Conservation (phyloP, 768 basidiomycete genomes). For the Mycena chlorophos region DNA sequence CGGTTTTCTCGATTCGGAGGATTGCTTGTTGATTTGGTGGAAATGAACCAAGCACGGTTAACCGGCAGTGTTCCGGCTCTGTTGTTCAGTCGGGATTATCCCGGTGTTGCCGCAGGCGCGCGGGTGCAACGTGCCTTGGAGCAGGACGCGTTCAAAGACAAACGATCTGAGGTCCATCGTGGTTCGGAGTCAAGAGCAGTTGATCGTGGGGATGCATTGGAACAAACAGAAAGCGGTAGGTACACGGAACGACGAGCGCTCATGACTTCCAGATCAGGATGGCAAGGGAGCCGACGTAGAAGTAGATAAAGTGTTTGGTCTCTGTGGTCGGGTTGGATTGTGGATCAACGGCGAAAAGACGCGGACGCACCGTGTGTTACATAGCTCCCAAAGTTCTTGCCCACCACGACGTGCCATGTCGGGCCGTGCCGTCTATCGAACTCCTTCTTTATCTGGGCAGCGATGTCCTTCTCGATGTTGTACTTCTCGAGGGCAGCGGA, state of each 20-base stretch:
- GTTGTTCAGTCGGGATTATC: neutral
- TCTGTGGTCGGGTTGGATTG: conserved; percentile 49
- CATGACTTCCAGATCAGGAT: conserved; percentile 92
- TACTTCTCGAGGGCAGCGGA: conserved; percentile 84
- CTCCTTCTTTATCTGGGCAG: conserved; percentile 97
- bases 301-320: conserved; percentile 99
- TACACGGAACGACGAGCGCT: conserved; percentile 3
- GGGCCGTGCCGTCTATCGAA: conserved; percentile 90
- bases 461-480: conserved; percentile 97
- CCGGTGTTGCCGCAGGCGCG: neutral
- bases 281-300: conserved; percentile 90
- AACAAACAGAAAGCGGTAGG: neutral
- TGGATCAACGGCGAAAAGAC: conserved; percentile 3
- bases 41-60: conserved; percentile 71
- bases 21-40: conserved; percentile 51
- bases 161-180: conserved; percentile 1
- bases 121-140: conserved; percentile 11
- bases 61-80: conserved; percentile 27
- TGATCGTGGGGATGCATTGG: neutral
- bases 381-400: conserved; percentile 98
- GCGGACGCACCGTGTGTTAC: conserved; percentile 84
- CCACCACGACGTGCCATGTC: conserved; percentile 98
- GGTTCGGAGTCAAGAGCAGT: neutral
- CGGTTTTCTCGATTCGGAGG: conserved; percentile 76
- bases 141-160: conserved; percentile 19